A percentile compares a stretch with the other conserved stretches of the same genome.
Evolutionary conservation across 306 rosid genomes (phyloP).

Genomic region (Cucumis sativus): Cucumber_9930_V3 NC_026657.2:15553501-15554000

Average conservation of each 20-base stretch:
- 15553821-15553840: too few relatives aligned
- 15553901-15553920: slow-evolving; percentile 3
- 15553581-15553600: neutral
- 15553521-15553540: neutral
- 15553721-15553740: neutral
- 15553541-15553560: neutral
- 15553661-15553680: neutral
- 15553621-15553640: neutral
- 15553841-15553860: neutral
- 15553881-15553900: neutral
- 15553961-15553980: slow-evolving; percentile 80
- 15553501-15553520: neutral
- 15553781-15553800: too few relatives aligned
- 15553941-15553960: slow-evolving; percentile 84
- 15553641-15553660: neutral
- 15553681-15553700: neutral
- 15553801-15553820: too few relatives aligned
- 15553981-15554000: slow-evolving; percentile 76
- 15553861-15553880: neutral
- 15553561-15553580: neutral
- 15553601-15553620: neutral
- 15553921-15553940: slow-evolving; percentile 83
- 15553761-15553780: too few relatives aligned
- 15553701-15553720: neutral
- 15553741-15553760: too few relatives aligned